Percentiles rank a stretch among this genome's conserved stretches.
Evolutionary conservation across 1,284 basidiomycete genomes (phyloP).

Genomic region (Mycena citricolor): DNA sequence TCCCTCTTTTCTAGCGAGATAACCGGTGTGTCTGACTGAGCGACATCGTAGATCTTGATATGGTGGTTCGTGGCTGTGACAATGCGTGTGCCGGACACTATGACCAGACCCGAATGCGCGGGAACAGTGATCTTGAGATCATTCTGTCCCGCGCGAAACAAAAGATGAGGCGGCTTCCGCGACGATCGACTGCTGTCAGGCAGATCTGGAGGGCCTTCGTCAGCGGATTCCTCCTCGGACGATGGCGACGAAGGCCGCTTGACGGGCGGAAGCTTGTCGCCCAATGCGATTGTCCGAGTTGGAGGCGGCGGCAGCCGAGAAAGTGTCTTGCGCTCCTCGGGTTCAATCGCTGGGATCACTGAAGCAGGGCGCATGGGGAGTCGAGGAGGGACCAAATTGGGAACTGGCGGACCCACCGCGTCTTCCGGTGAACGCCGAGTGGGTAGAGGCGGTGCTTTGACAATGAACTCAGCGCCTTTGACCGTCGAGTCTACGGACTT

Average conservation of each 20-base stretch:
- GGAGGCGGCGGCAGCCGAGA: constrained; percentile 67
- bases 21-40: constrained; percentile 45
- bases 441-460: constrained; percentile 32
- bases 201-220: constrained; percentile 61
- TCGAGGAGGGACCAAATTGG: constrained; percentile 24
- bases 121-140: constrained; percentile 54
- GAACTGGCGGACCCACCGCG: background rate
- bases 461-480: constrained; percentile 10
- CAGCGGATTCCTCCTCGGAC: constrained; percentile 57
- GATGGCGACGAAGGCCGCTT: constrained; percentile 47
- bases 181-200: constrained; percentile 84
- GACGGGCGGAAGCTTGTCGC: constrained; percentile 66
- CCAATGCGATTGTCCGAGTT: constrained; percentile 64
- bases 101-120: constrained; percentile 54
- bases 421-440: constrained; percentile 31
- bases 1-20: constrained; percentile 63
- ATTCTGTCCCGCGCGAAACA: constrained; percentile 41
- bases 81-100: constrained; percentile 61
- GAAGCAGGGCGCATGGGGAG: constrained; percentile 27
- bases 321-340: constrained; percentile 45
- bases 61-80: constrained; percentile 64
- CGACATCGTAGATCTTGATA: constrained; percentile 65
- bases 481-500: constrained; percentile 13
- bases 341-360: constrained; percentile 13
- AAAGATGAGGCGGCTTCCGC: constrained; percentile 66